A percentile compares a stretch with the other conserved stretches of the same genome.
phyloP scores from a whole-genome alignment of 2,329 filamentous ascomycete species.

The Seiridium unicorne region DNA sequence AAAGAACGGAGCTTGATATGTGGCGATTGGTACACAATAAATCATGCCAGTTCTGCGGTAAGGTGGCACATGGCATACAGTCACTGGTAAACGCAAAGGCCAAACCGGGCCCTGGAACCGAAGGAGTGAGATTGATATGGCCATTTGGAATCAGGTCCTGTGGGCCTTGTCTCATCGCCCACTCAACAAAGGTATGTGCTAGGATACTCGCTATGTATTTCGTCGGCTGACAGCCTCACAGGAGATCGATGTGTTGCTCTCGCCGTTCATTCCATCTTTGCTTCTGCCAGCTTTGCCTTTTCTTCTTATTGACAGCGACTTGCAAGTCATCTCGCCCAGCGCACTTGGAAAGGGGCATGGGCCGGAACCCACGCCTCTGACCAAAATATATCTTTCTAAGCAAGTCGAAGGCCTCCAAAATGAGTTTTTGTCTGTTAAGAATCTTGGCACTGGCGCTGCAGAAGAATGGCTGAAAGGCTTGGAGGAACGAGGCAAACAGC shows the following conservation, averaged over 20 bases:
- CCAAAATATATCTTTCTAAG: constrained; percentile 63
- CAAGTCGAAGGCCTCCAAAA: constrained; percentile 62
- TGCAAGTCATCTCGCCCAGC: constrained; percentile 58
- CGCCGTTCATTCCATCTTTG: constrained; percentile 55
- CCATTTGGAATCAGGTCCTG: constrained; percentile 68
- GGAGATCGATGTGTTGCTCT: constrained; percentile 70
- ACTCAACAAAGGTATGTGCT: constrained; percentile 62
- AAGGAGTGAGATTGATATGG: constrained; percentile 66
- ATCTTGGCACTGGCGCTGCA: constrained; percentile 64
- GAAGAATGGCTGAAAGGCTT: constrained; percentile 82
- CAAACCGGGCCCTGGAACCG: constrained; percentile 60
- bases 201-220: neutral
- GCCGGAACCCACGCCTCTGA: constrained; percentile 48
- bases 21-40: constrained; percentile 66
- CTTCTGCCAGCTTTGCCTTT: constrained; percentile 70
- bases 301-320: constrained; percentile 60
- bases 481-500: constrained; percentile 58
- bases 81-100: constrained; percentile 38
- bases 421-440: constrained; percentile 62
- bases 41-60: constrained; percentile 68
- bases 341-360: constrained; percentile 50
- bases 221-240: constrained; percentile 29
- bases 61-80: constrained; percentile 25
- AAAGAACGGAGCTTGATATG: constrained; percentile 71
- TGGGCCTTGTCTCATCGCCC: constrained; percentile 59